phyloP scores from a whole-genome alignment of 139 green algal genomes.

The Chlamydomonas incerta region DNA sequence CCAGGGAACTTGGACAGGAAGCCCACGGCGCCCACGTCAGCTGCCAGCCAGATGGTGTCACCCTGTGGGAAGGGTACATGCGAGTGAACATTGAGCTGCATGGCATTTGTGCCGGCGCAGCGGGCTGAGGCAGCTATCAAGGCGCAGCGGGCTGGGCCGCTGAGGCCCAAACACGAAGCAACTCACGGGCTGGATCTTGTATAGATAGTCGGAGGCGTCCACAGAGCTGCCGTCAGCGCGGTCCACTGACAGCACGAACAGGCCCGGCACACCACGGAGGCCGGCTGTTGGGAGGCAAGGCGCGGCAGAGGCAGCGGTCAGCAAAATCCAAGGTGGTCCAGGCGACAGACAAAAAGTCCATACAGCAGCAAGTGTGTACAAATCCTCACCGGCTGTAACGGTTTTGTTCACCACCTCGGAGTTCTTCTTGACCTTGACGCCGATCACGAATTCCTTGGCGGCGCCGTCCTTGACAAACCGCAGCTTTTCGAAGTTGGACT shows the following conservation, averaged over 20 bases:
- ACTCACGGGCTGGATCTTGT: constrained; percentile 23
- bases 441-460: constrained; percentile 50
- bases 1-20: constrained; percentile 47
- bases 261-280: constrained; percentile 44
- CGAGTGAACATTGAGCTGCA: too few relatives aligned
- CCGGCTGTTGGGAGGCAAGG: constrained; percentile 19
- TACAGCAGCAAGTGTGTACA: too few relatives aligned
- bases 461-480: constrained; percentile 33
- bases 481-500: neutral
- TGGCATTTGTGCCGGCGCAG: too few relatives aligned
- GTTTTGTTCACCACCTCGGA: neutral
- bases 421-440: constrained; percentile 12
- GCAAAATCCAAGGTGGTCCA: too few relatives aligned
- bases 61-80: constrained; percentile 40
- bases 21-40: constrained; percentile 35
- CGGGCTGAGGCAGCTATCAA: too few relatives aligned
- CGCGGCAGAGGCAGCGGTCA: too few relatives aligned
- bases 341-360: too few relatives aligned
- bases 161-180: neutral
- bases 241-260: constrained; percentile 30
- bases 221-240: neutral
- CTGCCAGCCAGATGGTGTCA: constrained; percentile 83
- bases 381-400: too few relatives aligned
- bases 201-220: constrained; percentile 28
- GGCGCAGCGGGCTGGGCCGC: too few relatives aligned